Conservation (phyloP, 2,329 filamentous ascomycete species). For the Beauveria sp. region DNA sequence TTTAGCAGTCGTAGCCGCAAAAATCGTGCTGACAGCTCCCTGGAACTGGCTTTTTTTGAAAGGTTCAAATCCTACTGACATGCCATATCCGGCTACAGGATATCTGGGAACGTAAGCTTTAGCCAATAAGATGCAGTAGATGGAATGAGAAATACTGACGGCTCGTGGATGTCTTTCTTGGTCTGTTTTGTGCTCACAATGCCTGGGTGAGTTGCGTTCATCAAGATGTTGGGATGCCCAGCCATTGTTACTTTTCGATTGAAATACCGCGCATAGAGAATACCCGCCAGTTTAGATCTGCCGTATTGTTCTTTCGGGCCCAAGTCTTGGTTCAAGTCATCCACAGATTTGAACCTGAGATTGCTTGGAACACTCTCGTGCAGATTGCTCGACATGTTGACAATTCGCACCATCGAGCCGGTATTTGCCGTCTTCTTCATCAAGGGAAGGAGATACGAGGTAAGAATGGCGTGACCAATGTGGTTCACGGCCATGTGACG, state of each 20-base stretch:
- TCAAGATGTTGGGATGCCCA: neutral
- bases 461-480: neutral
- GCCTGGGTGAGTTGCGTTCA: neutral
- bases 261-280: neutral
- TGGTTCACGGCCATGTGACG: neutral
- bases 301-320: neutral
- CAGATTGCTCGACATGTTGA: neutral
- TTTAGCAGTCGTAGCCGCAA: neutral
- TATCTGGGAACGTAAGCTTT: neutral
- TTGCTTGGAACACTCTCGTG: neutral
- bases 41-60: neutral
- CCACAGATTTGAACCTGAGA: neutral
- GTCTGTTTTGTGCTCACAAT: neutral
- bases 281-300: neutral
- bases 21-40: neutral
- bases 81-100: neutral
- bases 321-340: neutral
- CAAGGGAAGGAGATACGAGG: neutral
- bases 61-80: neutral
- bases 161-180: neutral
- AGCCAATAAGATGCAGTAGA: no score
- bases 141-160: neutral
- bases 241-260: neutral
- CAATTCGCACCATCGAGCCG: neutral
- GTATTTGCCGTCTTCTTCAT: neutral